Base-by-base conservation (phyloP, 306 rosid genomes). In the Adenanthera pavonina region DNA sequence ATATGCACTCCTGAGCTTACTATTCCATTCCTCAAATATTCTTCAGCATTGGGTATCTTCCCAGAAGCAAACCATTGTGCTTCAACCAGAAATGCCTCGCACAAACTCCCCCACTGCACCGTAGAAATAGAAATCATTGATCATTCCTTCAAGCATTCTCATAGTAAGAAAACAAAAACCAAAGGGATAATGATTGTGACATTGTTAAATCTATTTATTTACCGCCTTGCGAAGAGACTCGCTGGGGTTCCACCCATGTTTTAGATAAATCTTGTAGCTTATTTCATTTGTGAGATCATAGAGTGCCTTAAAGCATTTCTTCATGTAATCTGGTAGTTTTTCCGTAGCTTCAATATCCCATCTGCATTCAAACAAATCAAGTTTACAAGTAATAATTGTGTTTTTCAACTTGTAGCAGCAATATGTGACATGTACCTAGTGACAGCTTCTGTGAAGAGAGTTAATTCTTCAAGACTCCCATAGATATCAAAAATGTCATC, bases 401-500 rank as follows among this genome's bases (percentile, higher is more conserved):
- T 1, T 91, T 10, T 54, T 54, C 0, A 16, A 10, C 4, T 25
- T 16, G 12, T 8, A 46, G 30, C 2, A 56, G 7, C 4, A 7
- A 56, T 56, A 46, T 7, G 33, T 19, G 11, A 47, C 61, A 38
- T 15, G 5, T 84, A 91, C 97, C 89, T 82, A 16, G 6, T 75
- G 7, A 93, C 86, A 5, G 77, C 89, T 41, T 93, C 84, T 0
- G 94, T 87, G 82, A 91, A 87, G 36, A 86, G 86, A 51, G 84
- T 76, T 85, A 90, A 90, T 51, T 93, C 90, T 6, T 89, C 84
- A 1, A 85, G 70, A 0, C 86, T 81, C 33, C 97, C 94, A 48
- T 88, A 89, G 4, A 91, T 81, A 77, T 93, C 92, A 17, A 83
- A 93, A 78, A 88, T 84, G 54, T 93, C 97, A 72, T 93, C 96